Percentiles rank a stretch among this genome's conserved stretches.
Conservation (phyloP, 2,329 filamentous ascomycete species). For the Botrytis hyacinthi region DNA sequence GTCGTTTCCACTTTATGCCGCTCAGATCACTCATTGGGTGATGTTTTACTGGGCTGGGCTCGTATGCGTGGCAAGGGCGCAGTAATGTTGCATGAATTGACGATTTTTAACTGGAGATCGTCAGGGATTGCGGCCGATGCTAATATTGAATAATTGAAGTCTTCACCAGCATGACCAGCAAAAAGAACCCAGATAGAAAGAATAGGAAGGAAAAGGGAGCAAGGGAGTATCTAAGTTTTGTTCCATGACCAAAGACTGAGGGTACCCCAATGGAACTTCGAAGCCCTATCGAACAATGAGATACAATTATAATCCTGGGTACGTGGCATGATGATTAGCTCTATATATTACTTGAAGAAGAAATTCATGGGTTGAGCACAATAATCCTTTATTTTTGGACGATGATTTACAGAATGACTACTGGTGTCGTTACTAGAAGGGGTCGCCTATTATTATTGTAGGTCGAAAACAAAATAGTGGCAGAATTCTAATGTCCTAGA, state of each 20-base stretch:
- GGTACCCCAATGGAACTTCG: not conserved
- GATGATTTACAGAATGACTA: not conserved
- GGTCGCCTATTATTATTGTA: not conserved
- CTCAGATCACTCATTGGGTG: slow-evolving; percentile 17
- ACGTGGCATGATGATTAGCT: slow-evolving; percentile 13
- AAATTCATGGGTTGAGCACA: not conserved
- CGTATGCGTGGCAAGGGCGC: slow-evolving; percentile 16
- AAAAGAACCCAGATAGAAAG: slow-evolving; percentile 5
- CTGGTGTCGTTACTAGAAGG: not conserved
- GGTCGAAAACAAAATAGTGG: not conserved
- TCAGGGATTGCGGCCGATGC: slow-evolving; percentile 6
- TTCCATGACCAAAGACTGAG: slow-evolving; percentile 2
- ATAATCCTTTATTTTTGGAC: not conserved
- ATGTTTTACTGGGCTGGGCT: slow-evolving; percentile 14
- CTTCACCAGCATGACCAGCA: slow-evolving; percentile 12
- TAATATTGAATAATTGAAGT: slow-evolving; percentile 3
- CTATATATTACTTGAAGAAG: not conserved
- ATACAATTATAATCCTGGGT: not conserved
- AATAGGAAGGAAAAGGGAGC: slow-evolving; percentile 4
- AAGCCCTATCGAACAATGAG: slow-evolving; percentile 5
- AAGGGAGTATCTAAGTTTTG: slow-evolving; percentile 1
- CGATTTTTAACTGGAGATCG: slow-evolving; percentile 16
- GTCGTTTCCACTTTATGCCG: slow-evolving; percentile 7
- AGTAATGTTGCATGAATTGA: slow-evolving; percentile 12
- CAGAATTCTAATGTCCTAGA: not conserved